These are phyloP conservation scores for Chrysosphaeria jannelii DNA, from an alignment of 2,329 filamentous ascomycete species.

Conservation along the genomic window DNA sequence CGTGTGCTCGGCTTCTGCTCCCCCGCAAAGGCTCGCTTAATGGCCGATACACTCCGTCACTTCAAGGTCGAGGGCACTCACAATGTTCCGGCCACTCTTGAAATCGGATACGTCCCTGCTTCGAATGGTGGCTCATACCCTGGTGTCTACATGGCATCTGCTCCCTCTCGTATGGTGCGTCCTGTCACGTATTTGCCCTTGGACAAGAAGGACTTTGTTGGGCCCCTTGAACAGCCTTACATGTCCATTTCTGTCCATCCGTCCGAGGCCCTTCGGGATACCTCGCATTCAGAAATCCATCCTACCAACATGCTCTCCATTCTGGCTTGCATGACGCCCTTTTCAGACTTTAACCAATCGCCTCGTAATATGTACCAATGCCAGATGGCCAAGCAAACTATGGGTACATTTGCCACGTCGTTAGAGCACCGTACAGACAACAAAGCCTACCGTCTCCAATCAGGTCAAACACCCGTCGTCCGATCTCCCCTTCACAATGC, in stretches of 20 bases:
- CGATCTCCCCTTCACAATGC: conserved; percentile 78
- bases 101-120: conserved; percentile 72
- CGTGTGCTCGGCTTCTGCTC: conserved; percentile 73
- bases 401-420: conserved; percentile 82
- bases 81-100: conserved; percentile 51
- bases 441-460: conserved; percentile 84
- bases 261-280: conserved; percentile 57
- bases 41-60: conserved; percentile 65
- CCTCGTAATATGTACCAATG: conserved; percentile 98
- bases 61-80: conserved; percentile 86
- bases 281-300: conserved; percentile 77
- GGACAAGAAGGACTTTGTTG: conserved; percentile 63
- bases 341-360: conserved; percentile 96
- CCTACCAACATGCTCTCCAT: conserved; percentile 95
- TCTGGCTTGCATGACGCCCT: conserved; percentile 92
- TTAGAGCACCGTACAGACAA: conserved; percentile 77
- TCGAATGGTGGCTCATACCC: conserved; percentile 87
- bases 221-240: conserved; percentile 85
- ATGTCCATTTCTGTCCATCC: conserved; percentile 93
- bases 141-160: conserved; percentile 77
- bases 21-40: conserved; percentile 49
- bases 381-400: conserved; percentile 98
- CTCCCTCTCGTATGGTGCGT: conserved; percentile 60
- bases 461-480: conserved; percentile 82
- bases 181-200: conserved; percentile 79